phyloP scores from a whole-genome alignment of 176 grass and related monocot genomes.

The Tillandsia leiboldiana region DNA sequence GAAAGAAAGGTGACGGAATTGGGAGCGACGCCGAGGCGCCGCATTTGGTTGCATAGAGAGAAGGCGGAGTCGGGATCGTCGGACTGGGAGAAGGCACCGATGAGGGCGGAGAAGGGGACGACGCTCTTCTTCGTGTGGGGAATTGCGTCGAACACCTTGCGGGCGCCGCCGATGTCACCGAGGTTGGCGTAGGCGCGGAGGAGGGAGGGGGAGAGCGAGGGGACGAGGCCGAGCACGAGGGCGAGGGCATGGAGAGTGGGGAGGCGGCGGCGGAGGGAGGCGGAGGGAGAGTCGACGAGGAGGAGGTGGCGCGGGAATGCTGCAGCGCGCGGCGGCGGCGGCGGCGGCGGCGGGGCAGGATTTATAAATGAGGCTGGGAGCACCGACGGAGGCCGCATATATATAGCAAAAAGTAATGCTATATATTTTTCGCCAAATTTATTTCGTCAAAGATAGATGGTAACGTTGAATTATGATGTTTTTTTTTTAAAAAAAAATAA shows the following conservation, averaged over 20 bases:
- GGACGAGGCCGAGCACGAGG: conserved; percentile 8
- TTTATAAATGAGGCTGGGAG: no score
- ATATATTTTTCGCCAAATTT: no score
- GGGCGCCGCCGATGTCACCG: conserved; percentile 2
- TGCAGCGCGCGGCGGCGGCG: no score
- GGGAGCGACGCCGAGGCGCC: conserved; percentile 4
- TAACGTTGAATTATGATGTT: no score
- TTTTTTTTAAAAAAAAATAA: no score
- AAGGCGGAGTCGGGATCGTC: background rate
- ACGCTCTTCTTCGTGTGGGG: background rate
- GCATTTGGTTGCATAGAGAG: conserved; percentile 10
- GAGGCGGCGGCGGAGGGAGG: background rate
- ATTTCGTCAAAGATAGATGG: no score
- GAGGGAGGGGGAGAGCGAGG: conserved; percentile 17
- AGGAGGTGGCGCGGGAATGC: background rate
- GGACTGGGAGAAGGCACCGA: conserved; percentile 9
- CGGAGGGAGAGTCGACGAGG: conserved; percentile 9
- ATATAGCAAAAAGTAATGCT: no score
- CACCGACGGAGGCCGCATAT: no score
- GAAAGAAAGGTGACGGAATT: conserved; percentile 21
- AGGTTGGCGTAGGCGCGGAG: conserved; percentile 15
- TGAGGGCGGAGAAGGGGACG: conserved; percentile 21
- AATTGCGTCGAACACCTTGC: conserved; percentile 14
- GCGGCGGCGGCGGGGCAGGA: no score
- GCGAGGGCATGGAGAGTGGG: conserved; percentile 12